Base-by-base conservation (phyloP, 1,284 basidiomycete species). In the Leucoagaricus sp. region DNA sequence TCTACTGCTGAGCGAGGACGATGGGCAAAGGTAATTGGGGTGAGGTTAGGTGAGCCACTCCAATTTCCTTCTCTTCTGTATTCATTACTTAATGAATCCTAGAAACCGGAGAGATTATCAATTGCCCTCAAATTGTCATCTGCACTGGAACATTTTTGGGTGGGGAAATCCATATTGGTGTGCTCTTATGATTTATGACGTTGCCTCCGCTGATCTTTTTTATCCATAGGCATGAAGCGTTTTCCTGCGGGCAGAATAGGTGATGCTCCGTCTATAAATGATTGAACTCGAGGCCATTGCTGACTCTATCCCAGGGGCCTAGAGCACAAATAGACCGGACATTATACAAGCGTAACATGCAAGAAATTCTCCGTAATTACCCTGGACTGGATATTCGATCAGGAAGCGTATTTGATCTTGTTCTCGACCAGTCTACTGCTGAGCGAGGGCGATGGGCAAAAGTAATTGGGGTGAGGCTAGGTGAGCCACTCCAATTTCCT, bases 71-170 rank as follows among this genome's bases (percentile, higher is more conserved):
- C n/a, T n/a, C n/a, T n/a, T n/a, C n/a, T n/a, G n/a, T n/a, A 3
- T 17, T 57, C n/a, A 53, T 23, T 9, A 45, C 15, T 34, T 44
- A 10, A 19, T 42, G 26, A 44, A 25, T 40, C 10, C n/a, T 67
- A 90, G 90, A 91, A 31, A 79, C 81, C 0, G 91, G 93, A n/a
- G 87, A 94, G 49, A 65, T 85, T 8, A 85, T 96, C 33, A 72
- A 74, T 7, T 95, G 93, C 64, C 86, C 87, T 2, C 84, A 91
- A 62, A 87, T 94, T 4, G 88, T 96, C 26, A 82, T 96, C 19
- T 94, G 93, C 62, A 96, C 94, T 0, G 94, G 94, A 10, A 96
- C 94, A 0, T 96, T 96, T 67, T 79, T 96, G 13, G 87, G 88
- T 2, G 94, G 91, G 13, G 88, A 94, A 71, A 93, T 95, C 50